phyloP scores from a whole-genome alignment of 164 flowering plant genomes.

The Umbilicus rupestris region DNA sequence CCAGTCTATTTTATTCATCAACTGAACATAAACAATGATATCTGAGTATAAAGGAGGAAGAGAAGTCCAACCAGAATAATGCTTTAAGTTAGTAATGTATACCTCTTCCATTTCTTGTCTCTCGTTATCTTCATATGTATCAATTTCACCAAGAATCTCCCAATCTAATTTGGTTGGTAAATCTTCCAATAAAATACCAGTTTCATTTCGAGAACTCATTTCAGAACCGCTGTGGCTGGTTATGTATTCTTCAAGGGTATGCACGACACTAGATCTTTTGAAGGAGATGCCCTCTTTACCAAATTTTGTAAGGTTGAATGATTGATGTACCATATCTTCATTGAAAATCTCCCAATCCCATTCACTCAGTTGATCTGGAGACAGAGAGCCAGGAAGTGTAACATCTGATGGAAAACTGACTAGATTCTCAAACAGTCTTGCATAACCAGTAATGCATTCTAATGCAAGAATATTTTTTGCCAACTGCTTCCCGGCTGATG shows the following conservation, averaged over 20 bases:
- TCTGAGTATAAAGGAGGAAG: background rate
- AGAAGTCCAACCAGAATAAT: background rate
- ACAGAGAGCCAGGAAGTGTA: slow-evolving; percentile 40
- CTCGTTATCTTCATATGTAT: slow-evolving; percentile 58
- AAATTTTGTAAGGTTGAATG: slow-evolving; percentile 9
- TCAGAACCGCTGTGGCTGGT: slow-evolving; percentile 11
- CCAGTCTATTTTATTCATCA: background rate
- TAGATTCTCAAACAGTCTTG: slow-evolving; percentile 59
- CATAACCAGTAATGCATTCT: slow-evolving; percentile 68
- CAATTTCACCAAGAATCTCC: slow-evolving; percentile 51
- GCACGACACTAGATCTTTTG: slow-evolving; percentile 35
- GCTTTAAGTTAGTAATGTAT: slow-evolving; percentile 4
- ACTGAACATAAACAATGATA: background rate
- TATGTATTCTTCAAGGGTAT: slow-evolving; percentile 50
- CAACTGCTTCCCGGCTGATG: slow-evolving; percentile 61
- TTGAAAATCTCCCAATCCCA: slow-evolving; percentile 78
- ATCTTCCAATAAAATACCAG: slow-evolving; percentile 26
- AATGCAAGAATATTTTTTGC: slow-evolving; percentile 76
- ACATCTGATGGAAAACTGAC: slow-evolving; percentile 78
- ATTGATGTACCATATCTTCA: slow-evolving; percentile 28
- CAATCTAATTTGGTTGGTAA: slow-evolving; percentile 48
- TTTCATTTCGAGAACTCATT: slow-evolving; percentile 28
- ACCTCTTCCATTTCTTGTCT: slow-evolving; percentile 81
- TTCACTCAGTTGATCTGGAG: slow-evolving; percentile 34
- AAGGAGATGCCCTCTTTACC: slow-evolving; percentile 14